phyloP scores from a whole-genome alignment of 495 filamentous ascomycete genomes.

The Glonium stellatum region DNA sequence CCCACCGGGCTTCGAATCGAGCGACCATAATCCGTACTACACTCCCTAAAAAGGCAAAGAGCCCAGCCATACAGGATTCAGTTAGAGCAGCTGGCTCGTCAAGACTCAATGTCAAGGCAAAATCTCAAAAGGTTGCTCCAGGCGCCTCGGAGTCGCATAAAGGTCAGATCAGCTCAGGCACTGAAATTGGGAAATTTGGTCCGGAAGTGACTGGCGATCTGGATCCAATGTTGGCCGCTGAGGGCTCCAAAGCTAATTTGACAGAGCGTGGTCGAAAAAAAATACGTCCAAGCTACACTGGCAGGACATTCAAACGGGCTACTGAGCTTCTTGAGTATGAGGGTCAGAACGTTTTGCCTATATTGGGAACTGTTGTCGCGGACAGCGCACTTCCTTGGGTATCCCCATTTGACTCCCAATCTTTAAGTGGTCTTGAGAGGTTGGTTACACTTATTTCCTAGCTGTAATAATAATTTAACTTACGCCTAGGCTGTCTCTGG shows the following conservation, averaged over 20 bases:
- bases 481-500: conserved; percentile 36
- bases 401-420: background rate
- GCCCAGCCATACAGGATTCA: too few relatives aligned
- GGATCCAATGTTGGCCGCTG: background rate
- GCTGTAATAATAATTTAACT: background rate
- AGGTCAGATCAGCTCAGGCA: too few relatives aligned
- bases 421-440: background rate
- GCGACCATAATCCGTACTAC: conserved; percentile 39
- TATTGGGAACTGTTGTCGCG: background rate
- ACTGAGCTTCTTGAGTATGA: background rate
- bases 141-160: background rate
- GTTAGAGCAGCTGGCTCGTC: too few relatives aligned
- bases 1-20: conserved; percentile 46
- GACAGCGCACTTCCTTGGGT: background rate
- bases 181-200: too few relatives aligned
- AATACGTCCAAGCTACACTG: background rate
- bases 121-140: too few relatives aligned
- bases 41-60: too few relatives aligned
- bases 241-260: background rate
- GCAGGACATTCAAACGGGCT: background rate
- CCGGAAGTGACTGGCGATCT: background rate
- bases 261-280: background rate
- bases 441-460: background rate
- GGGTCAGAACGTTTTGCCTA: background rate
- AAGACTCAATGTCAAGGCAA: too few relatives aligned